Base-by-base conservation (phyloP, 2,329 filamentous ascomycete genomes). In the Sporothrix pallida region DNA sequence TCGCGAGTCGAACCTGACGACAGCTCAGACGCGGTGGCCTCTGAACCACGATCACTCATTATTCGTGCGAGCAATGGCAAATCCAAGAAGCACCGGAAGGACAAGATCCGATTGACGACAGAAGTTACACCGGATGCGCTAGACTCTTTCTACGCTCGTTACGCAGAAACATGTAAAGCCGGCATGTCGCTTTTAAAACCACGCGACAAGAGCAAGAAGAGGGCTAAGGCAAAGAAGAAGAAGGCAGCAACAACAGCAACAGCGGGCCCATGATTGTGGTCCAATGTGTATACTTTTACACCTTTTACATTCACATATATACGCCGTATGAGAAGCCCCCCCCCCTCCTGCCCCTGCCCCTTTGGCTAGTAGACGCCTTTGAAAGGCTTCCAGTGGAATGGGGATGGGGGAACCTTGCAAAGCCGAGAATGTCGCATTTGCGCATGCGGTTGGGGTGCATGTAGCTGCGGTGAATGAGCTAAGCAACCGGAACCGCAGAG, bases 151-250 rank as follows among this genome's bases (percentile, higher is more conserved):
- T 99, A 94, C 81, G 84, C 86, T 44, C 87, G 89, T 70, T 99
- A 98, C 84, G 95, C 94, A 26, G 96, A 98, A 77, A 87, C 94
- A 2, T 98, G 95, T 83, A 98, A 97, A 85, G 85, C 87, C 0
- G 94, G 94, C 6, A 98, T 98, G 94, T 87, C 88, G 68, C 91
- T 91, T 8, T 81, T 99, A 83, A 98, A 97, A 89, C 97, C 97
- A 80, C 88, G 96, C 78, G 95, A 98, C 83, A 89, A 94, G 80
- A 97, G 92, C 82, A 95, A 93, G 87, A 90, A 91, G 85, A 93
- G 92, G 81, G 90, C 92, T 78, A 92, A 92, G 81, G 93, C 92
- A 76, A 93, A 91, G 84, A 89, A 87, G 84, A 92, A 90, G 85
- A 91, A 88, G 82, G 82, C 82, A 0, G 79, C 79, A 9, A 77